Base-by-base conservation (phyloP, 257 asterid species). In the Petrea volubilis region DNA sequence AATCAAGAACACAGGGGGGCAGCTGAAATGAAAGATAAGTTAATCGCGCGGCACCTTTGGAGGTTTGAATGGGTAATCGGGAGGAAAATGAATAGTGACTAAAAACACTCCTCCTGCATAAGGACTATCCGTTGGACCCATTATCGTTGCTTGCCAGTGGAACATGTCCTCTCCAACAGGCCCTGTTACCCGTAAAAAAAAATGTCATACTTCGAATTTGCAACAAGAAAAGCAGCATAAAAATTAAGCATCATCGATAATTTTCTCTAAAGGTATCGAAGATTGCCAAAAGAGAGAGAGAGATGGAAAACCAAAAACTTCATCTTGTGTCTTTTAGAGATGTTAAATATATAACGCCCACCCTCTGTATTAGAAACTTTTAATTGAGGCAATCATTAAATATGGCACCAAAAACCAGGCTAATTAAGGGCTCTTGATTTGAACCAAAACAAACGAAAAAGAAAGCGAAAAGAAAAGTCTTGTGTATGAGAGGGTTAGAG, bases 131-230 rank as follows among this genome's bases (percentile, higher is more conserved):
- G 84, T 86, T 2, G 94, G 91, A 15, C 94, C 94, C 94, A 88
- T 88, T 63, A 88, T 85, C 3, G 91, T 88, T 40, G 89, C 94
- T 78, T 85, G 91, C 94, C 89, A 88, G 73, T 88, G 91, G 58
- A 88, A 88, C 89, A 88, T 85, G 82, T 88, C 95, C 72, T 88
- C 95, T 51, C 88, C 90, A 65, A 88, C 91, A 25, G 90, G 95
- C 38, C 88, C 92, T 88, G 84, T 78, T 71, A 58, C 74, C 59
- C 40, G 56, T 15, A 31, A 9, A 51, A 68, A 66, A 7, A 9
- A 62, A 71, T 14, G 44, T 65, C 69, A 61, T 10, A 24, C 46
- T 75, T 49, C 74, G 74, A 27, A 64, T 21, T 71, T 28, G 40
- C 60, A 68, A 57, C 43, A 14, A 57, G 13, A 24, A 31, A 44